These are phyloP conservation scores for Kodamaea sp. DNA, from an alignment of 1,139 yeast genomes.

Conservation along the genomic window DNA sequence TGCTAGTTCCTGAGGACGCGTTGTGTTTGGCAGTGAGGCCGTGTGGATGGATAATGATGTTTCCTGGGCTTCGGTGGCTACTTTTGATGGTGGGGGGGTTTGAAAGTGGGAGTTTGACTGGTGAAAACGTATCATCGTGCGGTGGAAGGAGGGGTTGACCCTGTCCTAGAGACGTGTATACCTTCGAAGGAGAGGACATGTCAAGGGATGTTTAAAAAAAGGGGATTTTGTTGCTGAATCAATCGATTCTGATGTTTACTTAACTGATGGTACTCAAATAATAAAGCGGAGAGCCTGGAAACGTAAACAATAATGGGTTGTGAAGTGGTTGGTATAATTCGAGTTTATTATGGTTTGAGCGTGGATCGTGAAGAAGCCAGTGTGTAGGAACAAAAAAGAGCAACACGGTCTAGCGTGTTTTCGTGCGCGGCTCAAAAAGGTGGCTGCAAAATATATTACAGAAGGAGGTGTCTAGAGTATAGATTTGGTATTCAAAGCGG, in stretches of 20 bases:
- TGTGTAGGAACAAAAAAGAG: neutral
- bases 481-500: no score
- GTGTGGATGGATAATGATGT: slow-evolving; percentile 43
- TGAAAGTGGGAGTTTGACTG: slow-evolving; percentile 16
- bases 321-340: neutral
- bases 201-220: no score
- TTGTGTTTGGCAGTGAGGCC: slow-evolving; percentile 44
- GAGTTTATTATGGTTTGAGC: neutral
- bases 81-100: slow-evolving; percentile 3
- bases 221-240: no score
- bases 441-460: slow-evolving; percentile 3
- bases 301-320: no score
- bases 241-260: no score
- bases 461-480: no score
- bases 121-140: slow-evolving; percentile 17
- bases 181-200: slow-evolving; percentile 9
- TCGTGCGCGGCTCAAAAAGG: slow-evolving; percentile 3
- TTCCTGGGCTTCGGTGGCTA: slow-evolving; percentile 15
- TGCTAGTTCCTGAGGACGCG: slow-evolving; percentile 11
- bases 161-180: no score
- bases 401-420: slow-evolving; percentile 6
- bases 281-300: no score
- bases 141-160: neutral
- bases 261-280: no score
- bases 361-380: no score